Evolutionary conservation across 768 basidiomycete genomes (phyloP), one percentile per base, ranked within the genome.

Genomic region (Lyophyllum semitale): DNA sequence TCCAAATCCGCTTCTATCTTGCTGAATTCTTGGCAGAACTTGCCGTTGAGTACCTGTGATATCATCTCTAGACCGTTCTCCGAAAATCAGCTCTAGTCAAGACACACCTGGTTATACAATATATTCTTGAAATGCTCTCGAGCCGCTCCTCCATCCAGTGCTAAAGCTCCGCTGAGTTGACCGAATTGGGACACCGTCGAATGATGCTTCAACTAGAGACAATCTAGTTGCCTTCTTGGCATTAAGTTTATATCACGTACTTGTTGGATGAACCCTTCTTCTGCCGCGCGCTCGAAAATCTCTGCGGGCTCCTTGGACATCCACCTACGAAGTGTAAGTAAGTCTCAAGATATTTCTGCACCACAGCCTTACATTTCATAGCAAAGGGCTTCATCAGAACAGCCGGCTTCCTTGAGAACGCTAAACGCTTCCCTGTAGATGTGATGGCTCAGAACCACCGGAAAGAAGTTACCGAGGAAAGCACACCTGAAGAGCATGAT

Each of bases 291-390:
- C 66, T 87, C 85, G 63, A 87, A 87, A 37, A 86, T 85, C 60
- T 85, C 84, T 7, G 84, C 84, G 1, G 85, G 84, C 61, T 87
- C 84, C 60, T 85, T 86, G 23, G 84, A 85, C 84, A 86, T 87
- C 84, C 85, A 85, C 83, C 84, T 66, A 23, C 26, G 15, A 3
- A 45, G 11, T 43, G 47, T n/a, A 29, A 46, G 33, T 48, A 3
- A 3, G 17, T 45, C 17, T 8, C 23, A 18, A 27, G 26, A 8
- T 22, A 22, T 8, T 41, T n/a, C n/a, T n/a, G n/a, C n/a, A n/a
- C 25, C 3, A 26, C 23, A 49, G n/a, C 51, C 66, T 55, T 46
- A 84, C 84, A 85, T 84, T 63, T 86, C 84, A 64, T 85, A 85
- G 57, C 83, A 85, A 3, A 85, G 70, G 4, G 84, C 84, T 59